phyloP scores from a whole-genome alignment of 2,329 filamentous ascomycete species.

The Domatiomyces catenatus region DNA sequence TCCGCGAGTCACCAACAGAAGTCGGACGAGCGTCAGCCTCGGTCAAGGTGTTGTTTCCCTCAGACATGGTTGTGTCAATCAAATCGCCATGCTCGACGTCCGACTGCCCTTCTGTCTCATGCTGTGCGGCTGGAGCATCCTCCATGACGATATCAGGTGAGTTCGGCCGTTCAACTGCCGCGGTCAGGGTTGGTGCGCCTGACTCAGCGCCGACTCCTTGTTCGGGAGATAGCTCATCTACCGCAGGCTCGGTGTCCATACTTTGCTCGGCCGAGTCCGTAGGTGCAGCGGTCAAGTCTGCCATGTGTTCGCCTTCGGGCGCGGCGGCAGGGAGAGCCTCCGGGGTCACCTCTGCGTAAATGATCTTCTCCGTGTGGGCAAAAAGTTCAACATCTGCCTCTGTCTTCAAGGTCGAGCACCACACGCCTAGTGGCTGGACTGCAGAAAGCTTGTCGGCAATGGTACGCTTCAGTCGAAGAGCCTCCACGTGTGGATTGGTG shows the following conservation, averaged over 20 bases:
- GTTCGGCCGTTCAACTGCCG: neutral
- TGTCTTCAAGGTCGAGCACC: constrained; percentile 13
- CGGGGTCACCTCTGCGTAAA: neutral
- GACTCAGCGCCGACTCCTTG: neutral
- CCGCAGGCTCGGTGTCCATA: neutral
- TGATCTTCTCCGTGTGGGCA: constrained; percentile 5
- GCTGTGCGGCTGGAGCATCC: neutral
- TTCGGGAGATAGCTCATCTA: neutral
- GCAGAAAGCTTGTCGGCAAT: neutral
- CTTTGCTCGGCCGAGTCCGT: neutral
- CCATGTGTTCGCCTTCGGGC: neutral
- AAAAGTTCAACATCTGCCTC: constrained; percentile 12
- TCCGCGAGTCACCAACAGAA: constrained; percentile 1
- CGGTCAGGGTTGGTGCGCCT: neutral
- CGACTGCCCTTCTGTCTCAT: neutral
- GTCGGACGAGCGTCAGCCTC: constrained; percentile 16
- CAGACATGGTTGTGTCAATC: constrained; percentile 9
- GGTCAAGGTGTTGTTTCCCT: constrained; percentile 20
- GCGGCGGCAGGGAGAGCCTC: neutral
- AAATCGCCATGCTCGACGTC: constrained; percentile 12
- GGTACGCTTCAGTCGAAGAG: constrained; percentile 3
- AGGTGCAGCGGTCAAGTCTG: neutral
- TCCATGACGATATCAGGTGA: neutral
- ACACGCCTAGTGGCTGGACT: constrained; percentile 10
- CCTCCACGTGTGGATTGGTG: constrained; percentile 5